Evolutionary conservation across 768 basidiomycete species (phyloP).

Genomic region (Termitomyces sp.): DNA sequence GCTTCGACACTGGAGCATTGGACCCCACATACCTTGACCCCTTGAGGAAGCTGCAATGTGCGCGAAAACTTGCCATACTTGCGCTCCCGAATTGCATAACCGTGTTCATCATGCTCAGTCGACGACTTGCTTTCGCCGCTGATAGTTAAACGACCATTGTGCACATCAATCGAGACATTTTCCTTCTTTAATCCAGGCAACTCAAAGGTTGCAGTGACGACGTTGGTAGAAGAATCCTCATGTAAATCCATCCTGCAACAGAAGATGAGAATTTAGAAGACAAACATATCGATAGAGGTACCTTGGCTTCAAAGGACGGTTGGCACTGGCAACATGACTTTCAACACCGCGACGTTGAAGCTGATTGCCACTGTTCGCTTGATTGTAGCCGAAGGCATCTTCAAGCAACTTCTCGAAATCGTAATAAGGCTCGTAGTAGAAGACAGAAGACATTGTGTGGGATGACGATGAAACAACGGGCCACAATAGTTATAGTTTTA

Average conservation of each 20-base stretch:
- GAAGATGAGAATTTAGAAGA: background rate
- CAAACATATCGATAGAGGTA: background rate
- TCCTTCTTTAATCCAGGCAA: conserved; percentile 48
- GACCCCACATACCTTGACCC: conserved; percentile 33
- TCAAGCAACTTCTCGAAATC: conserved; percentile 40
- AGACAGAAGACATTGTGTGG: conserved; percentile 16
- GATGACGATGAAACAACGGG: background rate
- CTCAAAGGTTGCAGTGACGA: conserved; percentile 48
- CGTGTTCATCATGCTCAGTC: conserved; percentile 24
- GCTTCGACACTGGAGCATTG: background rate
- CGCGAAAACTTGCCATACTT: conserved; percentile 43
- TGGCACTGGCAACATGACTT: background rate
- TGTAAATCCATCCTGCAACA: conserved; percentile 40
- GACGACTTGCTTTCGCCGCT: conserved; percentile 35
- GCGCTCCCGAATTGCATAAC: conserved; percentile 40
- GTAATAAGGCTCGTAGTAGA: conserved; percentile 36
- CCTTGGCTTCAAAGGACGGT: conserved; percentile 18
- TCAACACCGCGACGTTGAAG: conserved; percentile 9
- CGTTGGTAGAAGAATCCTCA: conserved; percentile 33
- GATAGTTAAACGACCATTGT: conserved; percentile 40
- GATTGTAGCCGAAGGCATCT: conserved; percentile 25
- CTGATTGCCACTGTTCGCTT: conserved; percentile 3
- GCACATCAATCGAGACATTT: conserved; percentile 39
- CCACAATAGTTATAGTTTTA: background rate
- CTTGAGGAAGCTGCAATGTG: conserved; percentile 39